Base-by-base conservation (phyloP, 805 yeast species). In the Metschnikowia sp. region DNA sequence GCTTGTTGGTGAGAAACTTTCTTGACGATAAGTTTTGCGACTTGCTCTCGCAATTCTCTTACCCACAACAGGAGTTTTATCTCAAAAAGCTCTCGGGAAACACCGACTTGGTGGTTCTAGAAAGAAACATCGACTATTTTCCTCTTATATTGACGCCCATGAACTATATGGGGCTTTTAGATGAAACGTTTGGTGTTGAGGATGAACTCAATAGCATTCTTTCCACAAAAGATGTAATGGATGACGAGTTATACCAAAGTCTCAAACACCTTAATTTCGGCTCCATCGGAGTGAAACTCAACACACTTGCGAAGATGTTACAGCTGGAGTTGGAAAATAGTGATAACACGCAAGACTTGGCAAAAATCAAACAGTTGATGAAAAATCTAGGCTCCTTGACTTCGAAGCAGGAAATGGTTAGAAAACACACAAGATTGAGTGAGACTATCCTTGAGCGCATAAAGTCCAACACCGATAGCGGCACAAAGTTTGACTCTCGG, bases 131-230 rank as follows among this genome's bases (percentile, higher is more conserved):
- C 29, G 99, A 92, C 65, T 75, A 79, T 37, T 63, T 86, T 4
- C 81, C 96, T 1, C 84, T 89, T 1, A 58, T 88, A 10, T 66
- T 89, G 45, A 80, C 83, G 26, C 97, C 91, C 57, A 66, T 91
- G 56, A 86, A 89, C 2, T 92, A 91, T 62, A 72, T 79, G 13
- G 99, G 98, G 0, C 70, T 94, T 12, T 70, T 90, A 18, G 91
- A 87, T 61, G 97, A 91, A 56, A 62, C 81, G 10, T 74, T 81
- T 54, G 81, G 78, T 4, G 67, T 84, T 6, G 70, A 75, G 11
- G 76, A 75, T 50, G 68, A 48, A 22, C 42, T 43, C 50, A 47
- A 35, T 12, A 37, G 39, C 33, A 32, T 44, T 13, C 36, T 51
- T 26, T 30, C 44, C 8, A 35, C 42, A 36, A 43, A 50, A 10